Evolutionary conservation across 2,329 filamentous ascomycete species (phyloP), one percentile per base, ranked within the genome.

Genomic region (Monascus ruber): DNA sequence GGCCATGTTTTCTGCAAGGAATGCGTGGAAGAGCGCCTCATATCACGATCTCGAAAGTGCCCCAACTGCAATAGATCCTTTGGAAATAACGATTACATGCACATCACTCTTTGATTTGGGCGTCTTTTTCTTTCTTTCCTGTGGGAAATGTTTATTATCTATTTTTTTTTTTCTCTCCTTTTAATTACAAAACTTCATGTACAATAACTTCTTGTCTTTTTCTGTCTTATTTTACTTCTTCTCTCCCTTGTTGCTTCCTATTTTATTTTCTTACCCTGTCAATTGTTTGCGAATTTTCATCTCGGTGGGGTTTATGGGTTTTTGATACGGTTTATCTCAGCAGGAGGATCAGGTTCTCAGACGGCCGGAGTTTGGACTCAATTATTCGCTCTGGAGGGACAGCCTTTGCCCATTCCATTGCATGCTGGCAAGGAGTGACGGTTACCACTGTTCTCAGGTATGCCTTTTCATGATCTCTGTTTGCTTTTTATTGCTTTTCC

Each of bases 41-140:
- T 78, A 34, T 94, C 91, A 55, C 83, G 91, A 29, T 88, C 89
- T 66, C 77, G 91, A 49, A 96, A 96, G 63, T 98, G 91, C 56
- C 91, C 91, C 2, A 89, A 85, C 51, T 98, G 93, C 70, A 86
- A 83, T 53, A 84, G 83, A 63, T 79, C 85, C 4, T 98, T 98
- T 59, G 89, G 94, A 54, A 83, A 79, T 59, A 83, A 83, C 63
- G 91, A 98, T 59, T 79, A 86, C 45, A 93, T 95, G 85, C 65
- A 65, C 43, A 65, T 71, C 47, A 70, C 67, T 37, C 60, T 71
- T 37, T 66, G 54, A 62, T 48, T 36, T 40, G 36, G 39, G 34
- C 37, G 33, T 29, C 29, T 24, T 37, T 40, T 35, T 35, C 27
- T 27, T 26, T 34, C 35, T 11, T 26, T 35, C 31, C 17, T 24